Base-by-base conservation (phyloP, 257 asterid species). In the Eucommia ulmoides region DNA sequence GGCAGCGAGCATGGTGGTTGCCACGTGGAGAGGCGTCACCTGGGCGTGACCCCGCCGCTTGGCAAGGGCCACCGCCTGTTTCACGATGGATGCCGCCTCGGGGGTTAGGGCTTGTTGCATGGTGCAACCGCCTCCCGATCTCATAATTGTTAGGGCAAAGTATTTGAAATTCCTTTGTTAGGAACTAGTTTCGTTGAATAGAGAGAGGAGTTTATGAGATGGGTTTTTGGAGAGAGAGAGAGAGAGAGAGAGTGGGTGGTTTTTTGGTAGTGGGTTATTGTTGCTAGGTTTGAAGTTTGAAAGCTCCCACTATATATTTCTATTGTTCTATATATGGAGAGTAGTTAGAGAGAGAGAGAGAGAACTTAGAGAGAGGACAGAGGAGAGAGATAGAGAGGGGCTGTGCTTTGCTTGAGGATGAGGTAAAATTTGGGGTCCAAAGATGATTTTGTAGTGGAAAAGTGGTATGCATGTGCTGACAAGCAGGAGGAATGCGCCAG, bases 381-480 rank as follows among this genome's bases (percentile, higher is more conserved):
- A n/a, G n/a, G n/a, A n/a, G 45, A 44, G 46, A 8, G 33, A 29
- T 29, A 12, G 38, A 42, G 52, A 14, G 41, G 20, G 20, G 48
- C 48, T 16, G 68, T 77, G 74, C 83, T 63, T 77, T 77, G 55
- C 83, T 80, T 78, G 86, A 20, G 67, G 65, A 61, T 74, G 77
- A 75, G 87, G 88, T 56, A 69, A 80, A 54, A 19, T 29, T 63
- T 58, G 66, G 82, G 80, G 76, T 72, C 74, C 67, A 59, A 72
- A 55, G 66, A 45, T 61, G 62, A 50, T 63, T 51, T 52, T 50
- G 69, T 33, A 56, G 81, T 65, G 66, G n/a, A 83, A 77, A 83
- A 83, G 92, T 80, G 92, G 94, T 73, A 68, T 74, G 87, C 94
- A 79, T 77, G 87, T 77, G 86, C 41, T 78, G 84, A 73, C 77